A percentile compares a stretch with the other conserved stretches of the same genome.
Evolutionary conservation across 1,139 yeast genomes (phyloP).

Genomic region (Saccharomyces hybrid): DNA sequence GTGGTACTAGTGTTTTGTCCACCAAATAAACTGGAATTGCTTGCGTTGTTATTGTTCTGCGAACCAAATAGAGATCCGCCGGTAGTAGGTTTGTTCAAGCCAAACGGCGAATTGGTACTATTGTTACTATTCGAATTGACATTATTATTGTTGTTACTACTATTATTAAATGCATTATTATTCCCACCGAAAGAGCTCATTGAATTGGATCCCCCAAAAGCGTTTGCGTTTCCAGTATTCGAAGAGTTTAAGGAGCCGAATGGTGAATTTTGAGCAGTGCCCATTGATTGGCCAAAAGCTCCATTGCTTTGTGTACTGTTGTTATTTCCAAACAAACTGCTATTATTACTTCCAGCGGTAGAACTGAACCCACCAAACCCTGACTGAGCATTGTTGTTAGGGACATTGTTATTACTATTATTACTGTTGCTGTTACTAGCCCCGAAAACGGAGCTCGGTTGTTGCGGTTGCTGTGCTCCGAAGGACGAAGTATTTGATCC

Average conservation of each 20-base stretch:
- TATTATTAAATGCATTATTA: background rate
- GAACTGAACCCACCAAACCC: constrained; percentile 58
- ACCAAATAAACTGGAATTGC: constrained; percentile 6
- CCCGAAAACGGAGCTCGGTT: background rate
- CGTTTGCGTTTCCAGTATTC: constrained; percentile 7
- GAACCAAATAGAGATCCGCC: background rate
- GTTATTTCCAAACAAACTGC: constrained; percentile 5
- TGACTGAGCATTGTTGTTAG: constrained; percentile 30
- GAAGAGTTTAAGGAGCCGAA: constrained; percentile 12
- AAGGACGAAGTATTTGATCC: background rate
- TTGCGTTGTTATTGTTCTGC: background rate
- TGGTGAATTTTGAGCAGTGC: constrained; percentile 13
- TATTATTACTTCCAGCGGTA: constrained; percentile 17
- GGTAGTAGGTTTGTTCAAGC: constrained; percentile 20
- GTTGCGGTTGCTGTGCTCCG: constrained; percentile 1
- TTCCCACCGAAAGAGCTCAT: constrained; percentile 16
- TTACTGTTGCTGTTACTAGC: background rate
- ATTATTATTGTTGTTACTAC: constrained; percentile 1
- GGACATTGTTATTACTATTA: background rate
- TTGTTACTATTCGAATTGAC: constrained; percentile 4
- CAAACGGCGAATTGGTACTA: constrained; percentile 19
- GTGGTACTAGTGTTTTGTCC: constrained; percentile 11
- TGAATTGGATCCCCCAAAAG: constrained; percentile 5
- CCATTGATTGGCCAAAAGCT: background rate
- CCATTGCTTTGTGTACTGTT: background rate